These are phyloP conservation scores for Lactarius evosmus DNA, from an alignment of 768 basidiomycete species.

Conservation along the genomic window DNA sequence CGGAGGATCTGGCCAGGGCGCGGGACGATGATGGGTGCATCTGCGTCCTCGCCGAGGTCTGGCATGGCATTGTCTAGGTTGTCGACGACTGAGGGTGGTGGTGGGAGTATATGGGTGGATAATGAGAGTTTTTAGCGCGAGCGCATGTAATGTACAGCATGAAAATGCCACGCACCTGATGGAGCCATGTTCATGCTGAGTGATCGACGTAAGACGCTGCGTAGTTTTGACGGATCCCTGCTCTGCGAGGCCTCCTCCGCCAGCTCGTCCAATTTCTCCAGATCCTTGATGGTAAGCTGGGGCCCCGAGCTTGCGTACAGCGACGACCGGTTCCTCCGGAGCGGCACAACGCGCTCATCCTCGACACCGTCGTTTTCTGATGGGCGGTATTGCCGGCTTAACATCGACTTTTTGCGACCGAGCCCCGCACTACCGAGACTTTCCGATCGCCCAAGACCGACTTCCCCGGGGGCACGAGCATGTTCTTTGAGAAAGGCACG, in stretches of 20 bases:
- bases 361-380: slow-evolving; percentile 72
- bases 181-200: slow-evolving; percentile 84
- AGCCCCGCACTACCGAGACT: slow-evolving; percentile 50
- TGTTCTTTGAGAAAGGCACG: slow-evolving; percentile 94
- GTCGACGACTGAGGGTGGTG: slow-evolving; percentile 49
- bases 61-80: slow-evolving; percentile 59
- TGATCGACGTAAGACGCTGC: slow-evolving; percentile 77
- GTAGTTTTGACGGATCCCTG: slow-evolving; percentile 77
- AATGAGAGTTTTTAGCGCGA: slow-evolving; percentile 2
- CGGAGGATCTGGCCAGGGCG: slow-evolving; percentile 87
- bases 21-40: slow-evolving; percentile 88
- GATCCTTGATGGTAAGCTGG: slow-evolving; percentile 86
- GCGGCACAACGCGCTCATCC: slow-evolving; percentile 57
- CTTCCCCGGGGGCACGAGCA: slow-evolving; percentile 56
- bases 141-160: neutral
- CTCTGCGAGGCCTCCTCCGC: slow-evolving; percentile 86
- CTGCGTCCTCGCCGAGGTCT: slow-evolving; percentile 73
- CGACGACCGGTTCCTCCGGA: slow-evolving; percentile 66
- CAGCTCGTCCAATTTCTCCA: slow-evolving; percentile 91
- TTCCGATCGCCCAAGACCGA: slow-evolving; percentile 40
- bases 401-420: slow-evolving; percentile 89
- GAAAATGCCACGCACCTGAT: slow-evolving; percentile 58
- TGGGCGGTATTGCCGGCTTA: slow-evolving; percentile 90
- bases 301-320: slow-evolving; percentile 67
- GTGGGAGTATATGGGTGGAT: slow-evolving; percentile 6